These are phyloP conservation scores for Cinchona pubescens DNA, from an alignment of 257 asterid genomes.

Conservation along the genomic window DNA sequence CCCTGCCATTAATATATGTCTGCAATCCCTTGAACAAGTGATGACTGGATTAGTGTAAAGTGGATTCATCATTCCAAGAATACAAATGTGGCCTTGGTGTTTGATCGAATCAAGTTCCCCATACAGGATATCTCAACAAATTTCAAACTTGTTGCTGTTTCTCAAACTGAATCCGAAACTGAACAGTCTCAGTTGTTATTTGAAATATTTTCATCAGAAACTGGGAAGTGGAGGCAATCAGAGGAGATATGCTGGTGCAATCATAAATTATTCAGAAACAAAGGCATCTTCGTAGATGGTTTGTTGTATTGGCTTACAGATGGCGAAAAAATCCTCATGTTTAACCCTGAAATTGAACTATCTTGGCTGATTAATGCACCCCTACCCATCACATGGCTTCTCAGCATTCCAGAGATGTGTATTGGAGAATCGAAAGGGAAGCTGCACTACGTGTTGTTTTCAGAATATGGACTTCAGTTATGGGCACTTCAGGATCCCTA, in stretches of 20 bases:
- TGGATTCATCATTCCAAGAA: conserved; percentile 41
- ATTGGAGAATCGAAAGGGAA: conserved; percentile 57
- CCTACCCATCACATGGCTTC: conserved; percentile 34
- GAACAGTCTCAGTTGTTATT: conserved; percentile 34
- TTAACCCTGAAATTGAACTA: conserved; percentile 45
- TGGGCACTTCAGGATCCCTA: conserved; percentile 53
- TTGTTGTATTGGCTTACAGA: conserved; percentile 56
- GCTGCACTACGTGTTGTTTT: conserved; percentile 39
- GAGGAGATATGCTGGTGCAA: conserved; percentile 33
- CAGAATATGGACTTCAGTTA: conserved; percentile 50
- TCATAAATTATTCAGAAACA: conserved; percentile 33
- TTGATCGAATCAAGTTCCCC: conserved; percentile 41
- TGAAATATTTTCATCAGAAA: conserved; percentile 42
- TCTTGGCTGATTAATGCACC: conserved; percentile 48
- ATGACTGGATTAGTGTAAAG: conserved; percentile 35
- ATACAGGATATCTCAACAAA: conserved; percentile 28
- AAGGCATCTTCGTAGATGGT: conserved; percentile 40
- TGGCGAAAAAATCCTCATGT: conserved; percentile 55
- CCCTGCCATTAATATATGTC: conserved; percentile 34
- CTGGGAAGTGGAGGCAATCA: conserved; percentile 47
- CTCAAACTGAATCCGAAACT: conserved; percentile 9
- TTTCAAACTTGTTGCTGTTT: conserved; percentile 48
- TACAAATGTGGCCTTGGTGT: conserved; percentile 44
- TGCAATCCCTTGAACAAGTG: conserved; percentile 72
- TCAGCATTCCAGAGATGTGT: conserved; percentile 41